A percentile compares a stretch with the other conserved stretches of the same genome.
phyloP scores from a whole-genome alignment of 2,329 filamentous ascomycete species.

The Fonsecaea multimorphosa region DNA sequence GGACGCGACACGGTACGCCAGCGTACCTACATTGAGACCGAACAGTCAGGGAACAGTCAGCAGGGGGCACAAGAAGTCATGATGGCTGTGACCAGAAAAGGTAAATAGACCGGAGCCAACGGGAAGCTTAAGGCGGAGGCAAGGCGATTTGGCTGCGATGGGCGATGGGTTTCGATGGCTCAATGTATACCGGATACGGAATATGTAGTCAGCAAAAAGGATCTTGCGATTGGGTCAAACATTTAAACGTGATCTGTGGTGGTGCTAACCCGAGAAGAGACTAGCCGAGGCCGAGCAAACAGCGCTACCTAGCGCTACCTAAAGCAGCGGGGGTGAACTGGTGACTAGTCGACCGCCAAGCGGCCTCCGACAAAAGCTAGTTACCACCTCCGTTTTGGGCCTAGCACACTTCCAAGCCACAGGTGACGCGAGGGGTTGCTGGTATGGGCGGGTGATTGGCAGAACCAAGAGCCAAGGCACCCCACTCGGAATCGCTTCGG shows the following conservation, averaged over 20 bases:
- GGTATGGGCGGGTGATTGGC: background rate
- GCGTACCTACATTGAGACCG: no score
- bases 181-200: constrained; percentile 11
- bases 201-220: constrained; percentile 26
- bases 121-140: constrained; percentile 8
- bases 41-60: constrained; percentile 34
- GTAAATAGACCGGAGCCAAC: constrained; percentile 23
- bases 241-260: background rate
- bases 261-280: background rate
- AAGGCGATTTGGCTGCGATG: background rate
- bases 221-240: background rate
- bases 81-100: constrained; percentile 13
- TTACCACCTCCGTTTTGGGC: background rate
- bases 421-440: constrained; percentile 13
- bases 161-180: no score
- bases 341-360: constrained; percentile 1
- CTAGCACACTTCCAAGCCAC: background rate
- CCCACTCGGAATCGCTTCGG: background rate
- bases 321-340: background rate
- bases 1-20: constrained; percentile 12
- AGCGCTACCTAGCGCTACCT: background rate
- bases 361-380: no score
- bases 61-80: background rate
- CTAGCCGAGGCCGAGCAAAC: background rate
- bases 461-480: background rate